Evolutionary conservation across 352 stramenopile genomes (phyloP), one percentile per base, ranked within the genome.

Genomic region (Globisporangium yorkense): DNA sequence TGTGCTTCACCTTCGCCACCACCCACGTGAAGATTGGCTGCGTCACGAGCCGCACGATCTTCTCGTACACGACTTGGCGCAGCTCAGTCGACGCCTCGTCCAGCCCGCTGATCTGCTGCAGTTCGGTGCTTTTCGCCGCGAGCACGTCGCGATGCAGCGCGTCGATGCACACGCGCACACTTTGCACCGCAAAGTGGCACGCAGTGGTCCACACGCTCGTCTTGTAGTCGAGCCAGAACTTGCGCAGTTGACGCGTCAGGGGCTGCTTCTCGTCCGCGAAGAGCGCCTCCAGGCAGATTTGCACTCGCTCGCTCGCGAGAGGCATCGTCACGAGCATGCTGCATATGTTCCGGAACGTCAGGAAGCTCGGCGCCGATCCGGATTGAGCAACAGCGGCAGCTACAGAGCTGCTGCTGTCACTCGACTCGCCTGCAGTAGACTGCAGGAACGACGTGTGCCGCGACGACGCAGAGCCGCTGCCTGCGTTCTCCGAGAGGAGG

Each of bases 341-440:
- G 56, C 76, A 87, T n/a, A 77, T 72, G 48, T 74, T 56, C 51
- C 62, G 67, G 56, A 84, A 87, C 16, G 74, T 76, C n/a, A 84
- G 57, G 27, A 83, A 74, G 2, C 54, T 37, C 41, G 65, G 52
- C n/a, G 70, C 67, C 33, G 33, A 37, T 10, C 0, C 33, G 6
- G 9, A 37, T 37, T 37, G 33, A 8, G 51, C 31, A 5, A 37
- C 40, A 4, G 55, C 61, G 2, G 62, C 67, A 5, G 62, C 54
- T 29, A 60, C 57, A 31, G 43, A 39, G 48, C 51, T 64, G 51
- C 24, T 64, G 51, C 24, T 74, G 4, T 57, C 56, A 29, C 44
- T 62, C 48, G 54, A 50, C 31, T 57, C 63, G 7, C 33, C 40
- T 24, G 35, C 9, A 12, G 29, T 21, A 27, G 59, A 21, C 40